These are phyloP conservation scores for Crassisporium funariophilum DNA, from an alignment of 768 basidiomycete species.

Conservation along the genomic window DNA sequence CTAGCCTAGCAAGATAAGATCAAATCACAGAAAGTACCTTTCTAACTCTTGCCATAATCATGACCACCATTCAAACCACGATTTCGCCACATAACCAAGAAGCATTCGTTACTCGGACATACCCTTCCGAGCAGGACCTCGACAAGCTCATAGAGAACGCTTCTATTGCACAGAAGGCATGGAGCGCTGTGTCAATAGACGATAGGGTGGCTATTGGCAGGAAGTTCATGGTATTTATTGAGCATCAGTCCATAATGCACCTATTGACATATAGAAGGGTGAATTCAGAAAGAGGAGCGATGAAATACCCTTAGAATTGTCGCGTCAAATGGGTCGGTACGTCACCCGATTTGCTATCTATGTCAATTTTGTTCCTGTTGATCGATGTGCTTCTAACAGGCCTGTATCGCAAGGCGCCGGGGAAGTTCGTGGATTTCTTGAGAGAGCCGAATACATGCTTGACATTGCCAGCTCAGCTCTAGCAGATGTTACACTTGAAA, in stretches of 20 bases:
- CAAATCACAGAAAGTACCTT: too few species aligned
- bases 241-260: neutral
- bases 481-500: constrained; percentile 69
- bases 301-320: constrained; percentile 74
- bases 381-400: constrained; percentile 37
- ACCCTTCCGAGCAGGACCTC: constrained; percentile 63
- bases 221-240: constrained; percentile 37
- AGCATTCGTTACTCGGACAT: constrained; percentile 64
- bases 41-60: constrained; percentile 25
- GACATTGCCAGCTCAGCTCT: constrained; percentile 78
- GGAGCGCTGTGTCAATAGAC: constrained; percentile 71
- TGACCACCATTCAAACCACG: constrained; percentile 66
- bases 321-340: constrained; percentile 91
- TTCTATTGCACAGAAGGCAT: constrained; percentile 69
- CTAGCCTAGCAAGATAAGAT: too few species aligned
- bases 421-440: constrained; percentile 80
- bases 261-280: constrained; percentile 31
- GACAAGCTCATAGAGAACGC: constrained; percentile 59
- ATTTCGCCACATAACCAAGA: constrained; percentile 81
- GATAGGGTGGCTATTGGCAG: constrained; percentile 70
- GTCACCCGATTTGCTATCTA: constrained; percentile 21
- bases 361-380: neutral
- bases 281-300: constrained; percentile 54
- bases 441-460: constrained; percentile 83
- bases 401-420: constrained; percentile 78